Conservation (phyloP, 345 rosid genomes). For the Salix udensis region DNA sequence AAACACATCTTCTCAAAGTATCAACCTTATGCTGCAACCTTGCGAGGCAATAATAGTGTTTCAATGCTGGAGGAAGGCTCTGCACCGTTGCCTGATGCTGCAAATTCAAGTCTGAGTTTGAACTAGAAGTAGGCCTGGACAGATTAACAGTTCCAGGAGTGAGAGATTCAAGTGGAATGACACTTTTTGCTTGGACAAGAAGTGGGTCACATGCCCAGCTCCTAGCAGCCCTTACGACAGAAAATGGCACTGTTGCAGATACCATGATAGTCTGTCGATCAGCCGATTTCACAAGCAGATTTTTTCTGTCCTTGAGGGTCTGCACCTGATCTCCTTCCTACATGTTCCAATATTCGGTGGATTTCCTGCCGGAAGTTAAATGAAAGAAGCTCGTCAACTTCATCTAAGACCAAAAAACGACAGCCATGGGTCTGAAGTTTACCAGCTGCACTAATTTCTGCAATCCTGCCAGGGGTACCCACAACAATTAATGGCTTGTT, state of each 20-base stretch:
- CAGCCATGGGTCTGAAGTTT: constrained; percentile 85
- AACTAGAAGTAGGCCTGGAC: constrained; percentile 33
- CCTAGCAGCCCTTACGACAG: constrained; percentile 84
- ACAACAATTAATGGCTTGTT: constrained; percentile 85
- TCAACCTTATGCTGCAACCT: constrained; percentile 89
- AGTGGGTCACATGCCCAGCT: constrained; percentile 80
- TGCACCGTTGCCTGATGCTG: constrained; percentile 53
- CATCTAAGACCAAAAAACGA: constrained; percentile 82
- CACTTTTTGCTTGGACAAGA: constrained; percentile 73
- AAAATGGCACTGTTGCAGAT: constrained; percentile 91
- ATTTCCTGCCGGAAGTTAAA: constrained; percentile 86
- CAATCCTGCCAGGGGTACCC: constrained; percentile 91
- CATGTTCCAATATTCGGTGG: constrained; percentile 85
- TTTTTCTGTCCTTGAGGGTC: constrained; percentile 32
- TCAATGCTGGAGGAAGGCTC: constrained; percentile 82
- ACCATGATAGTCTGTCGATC: constrained; percentile 74
- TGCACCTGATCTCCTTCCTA: constrained; percentile 66
- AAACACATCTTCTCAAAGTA: constrained; percentile 74
- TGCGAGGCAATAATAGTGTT: constrained; percentile 69
- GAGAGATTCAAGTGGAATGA: constrained; percentile 53
- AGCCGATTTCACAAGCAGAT: constrained; percentile 29
- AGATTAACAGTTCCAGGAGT: constrained; percentile 41
- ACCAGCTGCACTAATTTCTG: constrained; percentile 92
- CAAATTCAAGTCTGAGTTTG: constrained; percentile 32
- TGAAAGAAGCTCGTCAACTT: constrained; percentile 86